Conservation (phyloP, 179 eudicot species). For the Beta macrorhiza region DNA sequence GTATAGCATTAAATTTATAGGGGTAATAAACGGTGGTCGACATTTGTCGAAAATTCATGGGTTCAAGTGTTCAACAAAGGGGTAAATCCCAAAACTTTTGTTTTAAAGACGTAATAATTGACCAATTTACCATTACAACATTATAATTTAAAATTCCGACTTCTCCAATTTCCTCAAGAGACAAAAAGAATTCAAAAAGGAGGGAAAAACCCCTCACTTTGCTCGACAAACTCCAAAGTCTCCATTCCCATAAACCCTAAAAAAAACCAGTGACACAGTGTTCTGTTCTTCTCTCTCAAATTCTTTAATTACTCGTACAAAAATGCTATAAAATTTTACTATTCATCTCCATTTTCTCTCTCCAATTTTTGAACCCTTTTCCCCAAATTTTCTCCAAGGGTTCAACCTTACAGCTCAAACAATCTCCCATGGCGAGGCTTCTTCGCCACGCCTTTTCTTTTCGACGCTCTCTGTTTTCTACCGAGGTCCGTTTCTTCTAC, state of each 20-base stretch:
- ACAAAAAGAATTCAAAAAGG: slow-evolving; percentile 15
- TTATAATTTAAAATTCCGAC: no score
- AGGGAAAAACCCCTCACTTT: slow-evolving; percentile 22
- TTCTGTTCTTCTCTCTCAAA: not conserved
- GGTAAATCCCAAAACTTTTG: no score
- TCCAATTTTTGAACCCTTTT: not conserved
- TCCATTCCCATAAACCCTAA: slow-evolving; percentile 23
- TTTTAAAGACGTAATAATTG: no score
- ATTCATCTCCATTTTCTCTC: not conserved
- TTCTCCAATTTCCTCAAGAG: not conserved
- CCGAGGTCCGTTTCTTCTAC: slow-evolving; percentile 17
- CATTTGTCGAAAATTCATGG: no score
- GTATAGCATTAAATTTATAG: no score
- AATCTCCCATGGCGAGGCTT: slow-evolving; percentile 29
- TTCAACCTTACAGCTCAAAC: not conserved
- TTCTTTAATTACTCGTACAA: not conserved
- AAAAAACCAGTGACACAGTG: not conserved
- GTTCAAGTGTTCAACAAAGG: no score
- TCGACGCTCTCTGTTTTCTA: slow-evolving; percentile 23
- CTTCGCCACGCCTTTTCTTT: slow-evolving; percentile 26
- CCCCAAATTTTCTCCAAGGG: slow-evolving; percentile 1
- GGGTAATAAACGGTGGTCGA: no score
- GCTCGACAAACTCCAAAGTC: not conserved
- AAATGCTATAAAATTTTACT: slow-evolving; percentile 15
- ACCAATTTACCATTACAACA: no score